Conservation (phyloP, 257 asterid genomes). For the Capsicum baccatum region DNA sequence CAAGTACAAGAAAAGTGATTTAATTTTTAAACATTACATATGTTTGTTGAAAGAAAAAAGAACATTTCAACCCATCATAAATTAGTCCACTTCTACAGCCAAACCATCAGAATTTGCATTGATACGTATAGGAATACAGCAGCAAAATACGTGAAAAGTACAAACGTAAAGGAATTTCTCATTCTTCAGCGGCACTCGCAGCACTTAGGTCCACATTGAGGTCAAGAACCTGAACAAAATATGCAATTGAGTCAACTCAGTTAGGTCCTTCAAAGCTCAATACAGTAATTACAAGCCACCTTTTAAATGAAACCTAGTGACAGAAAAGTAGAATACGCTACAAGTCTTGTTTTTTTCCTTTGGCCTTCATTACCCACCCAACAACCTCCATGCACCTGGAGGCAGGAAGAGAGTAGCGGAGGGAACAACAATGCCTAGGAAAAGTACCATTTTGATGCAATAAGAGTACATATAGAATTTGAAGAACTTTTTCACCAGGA, state of each 20-base stretch:
- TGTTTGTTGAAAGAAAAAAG: background rate
- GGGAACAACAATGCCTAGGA: background rate
- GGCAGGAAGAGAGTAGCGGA: background rate
- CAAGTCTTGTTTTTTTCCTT: background rate
- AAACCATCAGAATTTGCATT: background rate
- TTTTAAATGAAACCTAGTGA: background rate
- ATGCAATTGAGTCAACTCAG: background rate
- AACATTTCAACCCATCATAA: conserved; percentile 10
- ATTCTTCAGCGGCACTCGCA: conserved; percentile 61
- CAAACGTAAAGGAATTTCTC: conserved; percentile 30
- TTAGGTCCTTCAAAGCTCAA: conserved; percentile 14
- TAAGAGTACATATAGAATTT: background rate
- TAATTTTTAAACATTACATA: background rate
- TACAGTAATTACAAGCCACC: background rate
- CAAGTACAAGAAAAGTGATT: conserved; percentile 4
- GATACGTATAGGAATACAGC: background rate
- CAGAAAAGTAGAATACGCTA: background rate
- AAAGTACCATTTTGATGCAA: conserved; percentile 3
- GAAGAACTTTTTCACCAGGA: background rate
- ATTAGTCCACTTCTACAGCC: conserved; percentile 11
- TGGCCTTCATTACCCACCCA: background rate
- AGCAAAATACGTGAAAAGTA: background rate
- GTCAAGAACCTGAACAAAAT: conserved; percentile 44
- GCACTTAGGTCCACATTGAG: conserved; percentile 56
- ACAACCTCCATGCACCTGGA: background rate